Conservation (phyloP, 768 basidiomycete species). For the Serendipita sp. region DNA sequence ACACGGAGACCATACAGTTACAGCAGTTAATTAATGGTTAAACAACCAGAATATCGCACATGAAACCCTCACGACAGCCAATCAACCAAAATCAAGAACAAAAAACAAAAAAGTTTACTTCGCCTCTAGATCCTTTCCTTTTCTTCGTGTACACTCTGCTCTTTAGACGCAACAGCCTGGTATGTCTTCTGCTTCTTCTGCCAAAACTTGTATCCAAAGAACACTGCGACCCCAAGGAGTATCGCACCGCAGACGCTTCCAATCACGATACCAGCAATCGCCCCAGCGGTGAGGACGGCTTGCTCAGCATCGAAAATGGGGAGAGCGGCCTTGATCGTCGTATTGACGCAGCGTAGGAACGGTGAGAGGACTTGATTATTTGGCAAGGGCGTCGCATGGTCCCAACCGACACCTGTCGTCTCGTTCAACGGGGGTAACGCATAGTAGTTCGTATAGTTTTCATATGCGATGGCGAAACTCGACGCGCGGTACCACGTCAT, state of each 20-base stretch:
- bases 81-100: no score
- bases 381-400: not conserved
- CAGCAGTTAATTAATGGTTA: no score
- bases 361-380: constrained; percentile 18
- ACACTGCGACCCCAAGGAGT: not conserved
- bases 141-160: no score
- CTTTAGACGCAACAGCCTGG: no score
- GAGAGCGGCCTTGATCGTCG: constrained; percentile 41
- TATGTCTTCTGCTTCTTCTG: not conserved
- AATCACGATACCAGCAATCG: not conserved
- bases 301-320: constrained; percentile 33
- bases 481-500: constrained; percentile 11
- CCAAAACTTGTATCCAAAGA: not conserved
- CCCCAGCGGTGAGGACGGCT: not conserved
- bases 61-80: no score
- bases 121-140: no score
- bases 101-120: no score
- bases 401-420: not conserved
- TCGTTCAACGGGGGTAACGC: not conserved
- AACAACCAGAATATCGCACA: no score
- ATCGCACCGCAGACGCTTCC: not conserved
- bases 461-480: constrained; percentile 6
- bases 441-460: constrained; percentile 9
- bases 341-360: constrained; percentile 42
- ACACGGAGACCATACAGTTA: no score